Base-by-base conservation (phyloP, 345 rosid genomes). In the Sonneratia caseolaris region DNA sequence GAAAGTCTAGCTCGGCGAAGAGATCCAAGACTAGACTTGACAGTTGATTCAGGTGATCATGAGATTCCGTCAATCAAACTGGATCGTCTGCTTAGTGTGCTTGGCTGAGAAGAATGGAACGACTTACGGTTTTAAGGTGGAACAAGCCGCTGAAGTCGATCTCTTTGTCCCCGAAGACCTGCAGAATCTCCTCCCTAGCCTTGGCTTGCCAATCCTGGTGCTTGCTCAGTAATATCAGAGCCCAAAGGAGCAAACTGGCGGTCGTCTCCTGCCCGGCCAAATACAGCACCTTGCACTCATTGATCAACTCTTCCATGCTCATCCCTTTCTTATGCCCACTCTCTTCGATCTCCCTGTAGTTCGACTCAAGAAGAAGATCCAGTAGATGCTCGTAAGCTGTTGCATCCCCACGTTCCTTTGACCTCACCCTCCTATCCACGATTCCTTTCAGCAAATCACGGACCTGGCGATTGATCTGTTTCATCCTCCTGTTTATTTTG, bases 231-330 rank as follows among this genome's bases (percentile, higher is more conserved):
- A 82, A 55, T 43, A 78, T 7, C 78, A 78, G 61, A 0, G 86
- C 73, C 84, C 84, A 83, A 68, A 70, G 74, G 12, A 81, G 77
- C 72, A 83, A 68, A 42, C 53, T 42, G 2, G 79, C 73, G 8
- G 72, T 72, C n/a, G 82, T 80, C 71, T 78, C 81, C 61, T 80
- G 82, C 27, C 86, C 80, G 27, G 86, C 80, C 15, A 76, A 68
- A 77, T 80, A 80, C 51, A 80, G 78, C 2, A 76, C 2, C 56
- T 72, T 76, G 64, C 81, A 83, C 74, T 83, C 78, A 24, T 74
- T 77, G 8, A 66, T 80, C 61, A 81, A 79, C 21, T 81, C 84
- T 0, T 66, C 24, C 8, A 68, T 51, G 67, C 66, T 72, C 76
- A 81, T 37, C 45, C 77, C 68, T 37, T 36, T 49, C 38, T 38